Percentiles rank a stretch among this genome's conserved stretches.
Conservation (phyloP, 345 rosid species). For the Salix udensis region DNA sequence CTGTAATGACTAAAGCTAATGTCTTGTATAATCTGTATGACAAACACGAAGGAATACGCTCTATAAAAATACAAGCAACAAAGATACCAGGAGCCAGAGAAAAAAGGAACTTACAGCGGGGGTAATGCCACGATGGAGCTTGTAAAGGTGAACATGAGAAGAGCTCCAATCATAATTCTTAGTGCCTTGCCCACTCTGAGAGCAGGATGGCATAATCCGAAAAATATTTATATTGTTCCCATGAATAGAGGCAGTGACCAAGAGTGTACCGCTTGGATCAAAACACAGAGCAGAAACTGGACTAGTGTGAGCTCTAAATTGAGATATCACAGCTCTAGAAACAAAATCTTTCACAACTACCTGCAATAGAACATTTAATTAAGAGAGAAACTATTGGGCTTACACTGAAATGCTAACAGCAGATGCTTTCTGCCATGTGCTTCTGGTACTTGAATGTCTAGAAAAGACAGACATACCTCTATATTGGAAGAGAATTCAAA, state of each 20-base stretch:
- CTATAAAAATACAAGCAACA: constrained; percentile 7
- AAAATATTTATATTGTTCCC: constrained; percentile 91
- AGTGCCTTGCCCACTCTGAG: constrained; percentile 52
- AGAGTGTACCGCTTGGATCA: constrained; percentile 89
- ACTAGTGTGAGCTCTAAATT: constrained; percentile 91
- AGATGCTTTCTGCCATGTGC: background rate
- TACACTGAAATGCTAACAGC: background rate
- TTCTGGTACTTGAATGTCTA: constrained; percentile 7
- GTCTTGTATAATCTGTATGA: constrained; percentile 81
- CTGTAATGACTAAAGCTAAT: constrained; percentile 85
- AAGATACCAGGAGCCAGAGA: constrained; percentile 1
- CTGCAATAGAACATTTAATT: constrained; percentile 43
- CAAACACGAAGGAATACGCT: constrained; percentile 12
- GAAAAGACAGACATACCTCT: background rate
- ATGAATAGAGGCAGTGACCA: constrained; percentile 88
- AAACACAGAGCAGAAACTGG: constrained; percentile 93
- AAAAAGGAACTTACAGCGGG: constrained; percentile 62
- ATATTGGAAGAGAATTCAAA: background rate
- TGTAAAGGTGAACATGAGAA: constrained; percentile 92
- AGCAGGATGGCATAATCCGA: constrained; percentile 68
- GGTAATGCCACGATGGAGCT: constrained; percentile 96
- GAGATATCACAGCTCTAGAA: constrained; percentile 79
- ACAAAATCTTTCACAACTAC: constrained; percentile 86
- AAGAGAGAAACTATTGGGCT: background rate
- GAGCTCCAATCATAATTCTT: constrained; percentile 80